phyloP scores from a whole-genome alignment of 192 early-diverging fungal genomes.

The Jimgerdemannia flammicorona region DNA sequence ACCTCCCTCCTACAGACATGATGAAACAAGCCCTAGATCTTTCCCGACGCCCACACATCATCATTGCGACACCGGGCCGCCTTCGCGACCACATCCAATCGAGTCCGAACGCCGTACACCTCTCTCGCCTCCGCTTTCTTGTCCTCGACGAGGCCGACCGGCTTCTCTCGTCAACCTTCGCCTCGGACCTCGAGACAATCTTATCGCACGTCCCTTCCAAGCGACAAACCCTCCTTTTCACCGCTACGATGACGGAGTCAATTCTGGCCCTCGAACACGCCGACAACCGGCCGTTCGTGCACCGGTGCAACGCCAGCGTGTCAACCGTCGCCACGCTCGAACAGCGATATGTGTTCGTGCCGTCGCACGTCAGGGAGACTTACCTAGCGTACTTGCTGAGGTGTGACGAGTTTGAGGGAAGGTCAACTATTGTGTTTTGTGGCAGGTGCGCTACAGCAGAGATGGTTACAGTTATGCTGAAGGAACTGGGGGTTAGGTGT shows the following conservation, averaged over 20 bases:
- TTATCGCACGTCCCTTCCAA: constrained; percentile 72
- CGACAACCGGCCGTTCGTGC: constrained; percentile 45
- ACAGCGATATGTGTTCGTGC: constrained; percentile 91
- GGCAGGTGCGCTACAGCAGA: constrained; percentile 84
- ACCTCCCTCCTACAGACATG: constrained; percentile 68
- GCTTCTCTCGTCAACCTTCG: constrained; percentile 82
- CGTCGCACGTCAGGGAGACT: constrained; percentile 84
- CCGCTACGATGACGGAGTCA: constrained; percentile 92
- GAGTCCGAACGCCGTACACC: constrained; percentile 65
- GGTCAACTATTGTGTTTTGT: constrained; percentile 93
- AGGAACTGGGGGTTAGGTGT: constrained; percentile 86
- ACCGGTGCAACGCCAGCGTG: constrained; percentile 48
- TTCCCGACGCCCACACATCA: constrained; percentile 78
- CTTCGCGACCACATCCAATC: constrained; percentile 90
- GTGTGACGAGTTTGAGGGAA: constrained; percentile 60
- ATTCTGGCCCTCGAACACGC: constrained; percentile 69
- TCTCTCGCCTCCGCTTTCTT: constrained; percentile 75
- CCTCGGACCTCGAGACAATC: constrained; percentile 75
- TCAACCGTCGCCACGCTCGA: constrained; percentile 82
- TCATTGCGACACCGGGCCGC: constrained; percentile 94
- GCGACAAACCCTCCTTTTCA: constrained; percentile 93
- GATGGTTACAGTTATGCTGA: constrained; percentile 78
- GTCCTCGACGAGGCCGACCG: constrained; percentile 98
- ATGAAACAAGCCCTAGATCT: constrained; percentile 90
- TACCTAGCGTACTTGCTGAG: constrained; percentile 82